A percentile compares a stretch with the other conserved stretches of the same genome.
Conservation (phyloP, 2,329 filamentous ascomycete genomes). For the Dactylellina haptotyla region DNA sequence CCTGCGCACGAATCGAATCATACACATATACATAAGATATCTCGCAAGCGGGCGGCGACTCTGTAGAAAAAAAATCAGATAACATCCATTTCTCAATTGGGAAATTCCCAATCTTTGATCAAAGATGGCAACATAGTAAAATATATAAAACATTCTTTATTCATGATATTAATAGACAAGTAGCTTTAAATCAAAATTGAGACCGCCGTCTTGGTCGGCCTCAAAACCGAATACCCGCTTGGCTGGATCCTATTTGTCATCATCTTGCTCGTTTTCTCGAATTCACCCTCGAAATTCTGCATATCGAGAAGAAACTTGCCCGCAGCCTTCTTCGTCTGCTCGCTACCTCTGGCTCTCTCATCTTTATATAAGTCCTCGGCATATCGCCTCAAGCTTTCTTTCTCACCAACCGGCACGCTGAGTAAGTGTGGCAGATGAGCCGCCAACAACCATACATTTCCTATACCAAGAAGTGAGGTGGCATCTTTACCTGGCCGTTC, state of each 20-base stretch:
- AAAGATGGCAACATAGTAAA: too few relatives aligned
- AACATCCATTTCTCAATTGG: too few relatives aligned
- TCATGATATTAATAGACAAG: too few relatives aligned
- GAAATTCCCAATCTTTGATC: too few relatives aligned
- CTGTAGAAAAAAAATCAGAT: too few relatives aligned
- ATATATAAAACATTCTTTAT: too few relatives aligned
- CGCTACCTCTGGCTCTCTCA: too few relatives aligned
- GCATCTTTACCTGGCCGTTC: constrained; percentile 62
- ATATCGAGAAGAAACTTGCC: constrained; percentile 3
- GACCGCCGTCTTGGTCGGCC: constrained; percentile 61
- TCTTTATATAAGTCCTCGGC: constrained; percentile 57
- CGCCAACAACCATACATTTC: constrained; percentile 64
- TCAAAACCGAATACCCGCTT: constrained; percentile 61
- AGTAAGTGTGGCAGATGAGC: constrained; percentile 65
- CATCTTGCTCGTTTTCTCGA: background rate
- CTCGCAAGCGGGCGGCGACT: too few relatives aligned
- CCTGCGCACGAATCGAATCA: too few relatives aligned
- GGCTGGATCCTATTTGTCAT: background rate
- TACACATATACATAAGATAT: too few relatives aligned
- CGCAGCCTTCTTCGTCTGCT: background rate
- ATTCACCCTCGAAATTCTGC: background rate
- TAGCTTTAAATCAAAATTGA: constrained; percentile 60
- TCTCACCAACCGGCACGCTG: constrained; percentile 63
- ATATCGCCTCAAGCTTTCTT: constrained; percentile 63
- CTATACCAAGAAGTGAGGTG: too few relatives aligned